Evolutionary conservation across 345 rosid species (phyloP), one percentile per base, ranked within the genome.

Genomic region (Sisymbrium irio): DNA sequence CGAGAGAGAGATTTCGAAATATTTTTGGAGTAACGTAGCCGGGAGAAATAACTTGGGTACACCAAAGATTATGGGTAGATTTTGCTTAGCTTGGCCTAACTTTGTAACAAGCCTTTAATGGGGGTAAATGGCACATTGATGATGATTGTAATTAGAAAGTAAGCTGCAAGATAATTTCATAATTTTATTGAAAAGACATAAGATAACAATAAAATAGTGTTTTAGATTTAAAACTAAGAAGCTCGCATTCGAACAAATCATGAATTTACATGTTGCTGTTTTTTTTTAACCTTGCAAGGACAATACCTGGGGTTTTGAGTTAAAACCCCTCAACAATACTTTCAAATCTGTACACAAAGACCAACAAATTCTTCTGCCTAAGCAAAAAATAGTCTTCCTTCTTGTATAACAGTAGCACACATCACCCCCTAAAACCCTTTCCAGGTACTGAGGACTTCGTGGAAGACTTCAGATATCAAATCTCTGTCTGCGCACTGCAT

Each of bases 401-500:
- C 32, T 69, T 68, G 85, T 73, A 82, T 77, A 61, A 63, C 70
- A 44, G 59, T 68, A 56, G 33, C 72, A 77, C 46, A 56, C 33
- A 36, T 62, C 45, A 9, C 15, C 60, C 18, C 37, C 80, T 78
- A 95, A 89, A 91, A 89, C 36, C 97, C 97, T 88, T 88, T 89
- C 99, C 99, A 95, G 46, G 89, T 84, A 72, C 55, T 81, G 2
- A 95, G 96, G 45, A 92, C 82, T 82, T 95, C 97, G 35, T 89
- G 82, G 78, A 95, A 95, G 73, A 95, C 77, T 80, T 95, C 93
- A 14, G 92, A 82, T 28, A 95, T 78, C 57, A 95, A 79, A 27
- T 92, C 97, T 81, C 96, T 81, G 32, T 95, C 97, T 3, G 96
- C 96, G 50, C 72, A 79, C 60, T 78, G 91, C 87, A 95, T 64